A percentile compares a stretch with the other conserved stretches of the same genome.
phyloP scores from a whole-genome alignment of 2,329 filamentous ascomycete species.

The Mollisia scopiformis region DNA sequence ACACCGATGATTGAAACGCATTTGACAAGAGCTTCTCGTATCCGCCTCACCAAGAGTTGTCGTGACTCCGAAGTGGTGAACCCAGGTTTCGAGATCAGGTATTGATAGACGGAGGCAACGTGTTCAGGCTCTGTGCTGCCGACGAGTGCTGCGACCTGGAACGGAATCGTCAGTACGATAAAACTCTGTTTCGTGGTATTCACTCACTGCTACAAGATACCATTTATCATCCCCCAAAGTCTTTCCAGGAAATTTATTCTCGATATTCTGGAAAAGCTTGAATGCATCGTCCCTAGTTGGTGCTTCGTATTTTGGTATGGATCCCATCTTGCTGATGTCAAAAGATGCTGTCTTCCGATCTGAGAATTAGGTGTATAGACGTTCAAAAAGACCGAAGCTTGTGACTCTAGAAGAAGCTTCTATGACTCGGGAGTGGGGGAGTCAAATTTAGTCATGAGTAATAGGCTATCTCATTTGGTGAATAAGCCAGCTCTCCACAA shows the following conservation, averaged over 20 bases:
- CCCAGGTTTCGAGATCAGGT: constrained; percentile 53
- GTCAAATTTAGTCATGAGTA: too few species aligned
- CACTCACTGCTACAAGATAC: constrained; percentile 46
- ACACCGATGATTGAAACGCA: constrained; percentile 60
- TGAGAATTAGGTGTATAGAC: too few species aligned
- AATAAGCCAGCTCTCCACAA: too few species aligned
- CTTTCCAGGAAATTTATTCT: constrained; percentile 45
- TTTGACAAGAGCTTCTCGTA: constrained; percentile 64
- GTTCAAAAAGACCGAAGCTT: too few species aligned
- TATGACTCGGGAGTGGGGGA: too few species aligned
- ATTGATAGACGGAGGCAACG: constrained; percentile 56
- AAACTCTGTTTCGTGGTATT: neutral
- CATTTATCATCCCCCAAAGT: constrained; percentile 47
- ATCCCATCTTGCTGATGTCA: too few species aligned
- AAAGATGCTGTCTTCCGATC: too few species aligned
- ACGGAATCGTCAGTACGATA: constrained; percentile 31
- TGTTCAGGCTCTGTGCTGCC: constrained; percentile 54
- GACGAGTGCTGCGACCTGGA: constrained; percentile 40
- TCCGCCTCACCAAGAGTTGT: constrained; percentile 49
- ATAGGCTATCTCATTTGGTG: too few species aligned
- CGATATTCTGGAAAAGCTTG: constrained; percentile 44
- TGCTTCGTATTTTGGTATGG: too few species aligned
- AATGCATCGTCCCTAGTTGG: constrained; percentile 43
- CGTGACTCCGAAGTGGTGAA: constrained; percentile 44
- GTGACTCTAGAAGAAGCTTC: too few species aligned